Evolutionary conservation across 2,329 filamentous ascomycete species (phyloP).

Genomic region (Epichloe hybrida): DNA sequence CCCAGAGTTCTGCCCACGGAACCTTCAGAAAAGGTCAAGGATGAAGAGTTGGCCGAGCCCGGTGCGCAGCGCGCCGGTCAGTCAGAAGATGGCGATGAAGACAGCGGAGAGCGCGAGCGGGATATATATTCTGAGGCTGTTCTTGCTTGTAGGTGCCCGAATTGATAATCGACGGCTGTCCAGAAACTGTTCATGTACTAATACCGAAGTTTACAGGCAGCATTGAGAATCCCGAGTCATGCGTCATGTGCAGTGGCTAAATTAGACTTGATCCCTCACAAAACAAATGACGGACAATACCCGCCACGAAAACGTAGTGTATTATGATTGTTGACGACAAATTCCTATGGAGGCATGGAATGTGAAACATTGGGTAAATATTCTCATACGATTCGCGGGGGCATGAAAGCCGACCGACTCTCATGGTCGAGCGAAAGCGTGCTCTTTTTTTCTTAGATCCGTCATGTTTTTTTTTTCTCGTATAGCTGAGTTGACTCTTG

Average conservation of each 20-base stretch:
- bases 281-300: neutral
- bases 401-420: neutral
- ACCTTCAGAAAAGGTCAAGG: conserved; percentile 45
- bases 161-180: neutral
- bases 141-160: conserved; percentile 56
- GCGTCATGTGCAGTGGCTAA: conserved; percentile 94
- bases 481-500: neutral
- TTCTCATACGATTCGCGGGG: conserved; percentile 2
- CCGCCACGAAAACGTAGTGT: conserved; percentile 6
- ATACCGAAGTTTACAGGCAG: conserved; percentile 42
- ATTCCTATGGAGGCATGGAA: conserved; percentile 16
- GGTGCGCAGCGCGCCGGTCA: conserved; percentile 39
- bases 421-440: neutral
- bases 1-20: conserved; percentile 67
- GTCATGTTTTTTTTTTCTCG: neutral
- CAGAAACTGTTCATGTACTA: neutral
- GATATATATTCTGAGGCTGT: conserved; percentile 95
- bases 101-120: conserved; percentile 62
- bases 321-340: conserved; percentile 18
- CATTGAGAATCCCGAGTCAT: conserved; percentile 92
- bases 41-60: conserved; percentile 51
- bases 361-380: conserved; percentile 4
- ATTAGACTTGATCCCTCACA: conserved; percentile 3
- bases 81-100: conserved; percentile 59
- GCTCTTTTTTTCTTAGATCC: neutral